Evolutionary conservation across 352 stramenopile species (phyloP), one percentile per base, ranked within the genome.

Genomic region (Blastocystis sp.): DNA sequence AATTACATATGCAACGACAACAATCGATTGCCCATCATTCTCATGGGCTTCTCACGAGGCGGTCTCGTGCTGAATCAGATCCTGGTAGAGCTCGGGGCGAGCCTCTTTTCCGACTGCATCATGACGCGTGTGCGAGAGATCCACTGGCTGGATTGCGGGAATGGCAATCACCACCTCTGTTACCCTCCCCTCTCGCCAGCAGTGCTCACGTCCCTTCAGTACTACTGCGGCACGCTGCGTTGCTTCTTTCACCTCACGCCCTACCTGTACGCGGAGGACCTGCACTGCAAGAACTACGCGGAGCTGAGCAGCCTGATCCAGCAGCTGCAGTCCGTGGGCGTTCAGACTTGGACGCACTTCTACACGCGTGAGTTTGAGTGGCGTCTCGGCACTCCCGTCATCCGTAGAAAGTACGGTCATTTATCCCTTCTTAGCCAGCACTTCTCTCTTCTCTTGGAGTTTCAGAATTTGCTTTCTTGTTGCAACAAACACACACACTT

Each of bases 401-500:
- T 56, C 10, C n/a, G 4, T 84, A 84, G 74, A n/a, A 67, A 84
- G 52, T 84, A 84, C 48, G 74, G 74, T 23, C 17, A 14, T n/a
- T 1, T 84, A 10, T 45, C 52, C 48, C 45, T 59, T 2, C 56
- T 84, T 17, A 41, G 3, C 28, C 56, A 70, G 74, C 74, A 84
- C 34, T 84, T 84, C 28, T 84, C 74, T 70, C 74, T 84, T 41
- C 66, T 84, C n/a, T 69, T 52, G 19, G 74, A 84, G 60, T 84
- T 84, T 84, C 60, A 84, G 45, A 38, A 38, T 69, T 84, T 1
- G 3, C 53, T 5, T 76, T 23, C 53, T 76, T 76, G 66, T 76
- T 76, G 14, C 48, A 56, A 56, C 48, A 56, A 56, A 56, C 48
- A 56, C 43, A 69, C 59, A 84, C 38, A 70, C 60, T 84, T 17